Evolutionary conservation across 2,329 filamentous ascomycete species (phyloP).

Genomic region (Fusarium sp.): DNA sequence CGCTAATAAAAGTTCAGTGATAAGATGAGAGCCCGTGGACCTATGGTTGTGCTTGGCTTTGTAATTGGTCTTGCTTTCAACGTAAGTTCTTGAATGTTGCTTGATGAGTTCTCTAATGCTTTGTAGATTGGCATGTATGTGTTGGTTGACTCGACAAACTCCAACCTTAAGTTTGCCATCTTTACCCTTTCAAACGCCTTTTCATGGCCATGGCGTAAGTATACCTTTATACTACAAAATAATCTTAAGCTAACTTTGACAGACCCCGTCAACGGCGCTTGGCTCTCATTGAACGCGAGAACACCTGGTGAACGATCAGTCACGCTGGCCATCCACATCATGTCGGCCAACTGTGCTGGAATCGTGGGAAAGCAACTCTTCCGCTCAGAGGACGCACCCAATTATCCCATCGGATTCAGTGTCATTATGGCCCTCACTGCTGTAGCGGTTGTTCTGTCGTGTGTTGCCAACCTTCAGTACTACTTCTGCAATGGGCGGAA

Average conservation of each 20-base stretch:
- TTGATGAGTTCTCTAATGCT: neutral
- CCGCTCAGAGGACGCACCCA: slow-evolving; percentile 42
- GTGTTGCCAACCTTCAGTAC: slow-evolving; percentile 34
- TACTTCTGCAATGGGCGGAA: slow-evolving; percentile 22
- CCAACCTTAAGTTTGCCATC: slow-evolving; percentile 46
- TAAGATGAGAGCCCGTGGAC: slow-evolving; percentile 29
- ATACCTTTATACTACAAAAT: too few relatives aligned
- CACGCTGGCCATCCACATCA: slow-evolving; percentile 46
- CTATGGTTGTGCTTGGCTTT: slow-evolving; percentile 33
- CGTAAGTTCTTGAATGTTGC: neutral
- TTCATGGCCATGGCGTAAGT: slow-evolving; percentile 48
- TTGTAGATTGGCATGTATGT: slow-evolving; percentile 45
- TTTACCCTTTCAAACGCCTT: slow-evolving; percentile 45
- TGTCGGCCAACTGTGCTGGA: slow-evolving; percentile 46
- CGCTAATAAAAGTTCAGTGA: slow-evolving; percentile 16
- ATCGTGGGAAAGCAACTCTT: slow-evolving; percentile 45
- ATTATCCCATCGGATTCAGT: slow-evolving; percentile 40
- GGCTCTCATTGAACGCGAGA: slow-evolving; percentile 45
- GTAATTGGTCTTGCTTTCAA: slow-evolving; percentile 24
- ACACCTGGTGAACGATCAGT: slow-evolving; percentile 43
- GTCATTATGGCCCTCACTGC: slow-evolving; percentile 35
- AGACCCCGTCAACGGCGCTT: slow-evolving; percentile 43
- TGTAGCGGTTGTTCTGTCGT: slow-evolving; percentile 18
- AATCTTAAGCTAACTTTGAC: neutral
- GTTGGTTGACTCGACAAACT: slow-evolving; percentile 41